Evolutionary conservation across 495 filamentous ascomycete species (phyloP), one percentile per base, ranked within the genome.

Genomic region (Xylaria acuta): DNA sequence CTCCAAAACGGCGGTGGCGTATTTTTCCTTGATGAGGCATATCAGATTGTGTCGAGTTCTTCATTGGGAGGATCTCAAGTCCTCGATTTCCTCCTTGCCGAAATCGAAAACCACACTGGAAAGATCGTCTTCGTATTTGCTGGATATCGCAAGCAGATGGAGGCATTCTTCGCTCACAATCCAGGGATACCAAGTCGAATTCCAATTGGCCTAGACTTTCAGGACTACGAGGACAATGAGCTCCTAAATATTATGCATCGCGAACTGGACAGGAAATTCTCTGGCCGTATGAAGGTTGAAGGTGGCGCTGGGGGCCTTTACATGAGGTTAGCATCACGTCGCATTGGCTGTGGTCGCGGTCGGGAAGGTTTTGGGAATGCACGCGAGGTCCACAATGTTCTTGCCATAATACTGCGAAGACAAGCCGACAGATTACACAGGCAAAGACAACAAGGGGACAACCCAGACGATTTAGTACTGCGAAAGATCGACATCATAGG

Each of bases 71-170:
- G 93, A 0, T 77, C 78, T 0, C 84, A 87, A 38, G 92, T 93
- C 1, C 84, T 97, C 12, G 92, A 95, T 71, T 93, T 89, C 70
- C 82, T 95, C 0, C 86, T 97, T 0, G 88, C 90, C 0, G 92
- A 94, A 73, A 87, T 94, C 38, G 92, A 95, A 77, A 93, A 93
- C 53, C 81, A 89, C 22, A 88, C 84, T 1, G 93, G 93, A 1
- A 93, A 93, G 77, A 79, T 95, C 14, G 90, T 92, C 0, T 91
- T 97, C 69, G 86, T 97, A 18, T 83, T 95, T 5, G 92, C 93
- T 0, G 93, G 93, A 1, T 95, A 95, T 80, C 87, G 87, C 65
- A 89, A 89, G 67, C 82, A 91, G 68, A 97, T 97, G 93, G 92
- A 95, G 77, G 84, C 83, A 12, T 93, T 97, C 80, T 94, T 93